phyloP scores from a whole-genome alignment of 371 early-diverging fungal genomes.

The Zychaea mexicana region DNA sequence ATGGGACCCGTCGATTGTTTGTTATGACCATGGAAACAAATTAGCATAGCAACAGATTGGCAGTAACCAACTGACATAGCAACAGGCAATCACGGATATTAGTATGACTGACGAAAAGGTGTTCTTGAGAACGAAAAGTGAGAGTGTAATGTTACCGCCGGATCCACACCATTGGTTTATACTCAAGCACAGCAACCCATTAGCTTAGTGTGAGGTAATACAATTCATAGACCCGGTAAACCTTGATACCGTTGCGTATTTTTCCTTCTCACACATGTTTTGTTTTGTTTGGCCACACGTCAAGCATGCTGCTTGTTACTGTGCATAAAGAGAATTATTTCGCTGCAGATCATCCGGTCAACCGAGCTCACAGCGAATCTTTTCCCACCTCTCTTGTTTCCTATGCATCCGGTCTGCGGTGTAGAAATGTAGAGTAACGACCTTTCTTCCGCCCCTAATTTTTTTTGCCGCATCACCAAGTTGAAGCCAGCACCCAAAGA shows the following conservation, averaged over 20 bases:
- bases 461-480: too few relatives aligned
- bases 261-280: too few relatives aligned
- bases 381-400: too few relatives aligned
- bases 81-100: too few relatives aligned
- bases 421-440: too few relatives aligned
- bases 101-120: neutral
- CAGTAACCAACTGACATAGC: too few relatives aligned
- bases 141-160: neutral
- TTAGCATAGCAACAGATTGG: too few relatives aligned
- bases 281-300: neutral
- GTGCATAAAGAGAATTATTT: neutral
- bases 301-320: slow-evolving; percentile 4
- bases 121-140: neutral
- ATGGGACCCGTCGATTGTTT: neutral
- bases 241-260: neutral
- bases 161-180: neutral
- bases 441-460: too few relatives aligned
- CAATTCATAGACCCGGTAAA: neutral
- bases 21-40: neutral
- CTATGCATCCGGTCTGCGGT: neutral
- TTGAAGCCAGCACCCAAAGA: too few relatives aligned
- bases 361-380: neutral
- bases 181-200: neutral
- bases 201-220: neutral
- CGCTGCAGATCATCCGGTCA: neutral